A percentile compares a stretch with the other conserved stretches of the same genome.
Conservation (phyloP, 2,329 filamentous ascomycete species). For the Elsinoe australis region DNA sequence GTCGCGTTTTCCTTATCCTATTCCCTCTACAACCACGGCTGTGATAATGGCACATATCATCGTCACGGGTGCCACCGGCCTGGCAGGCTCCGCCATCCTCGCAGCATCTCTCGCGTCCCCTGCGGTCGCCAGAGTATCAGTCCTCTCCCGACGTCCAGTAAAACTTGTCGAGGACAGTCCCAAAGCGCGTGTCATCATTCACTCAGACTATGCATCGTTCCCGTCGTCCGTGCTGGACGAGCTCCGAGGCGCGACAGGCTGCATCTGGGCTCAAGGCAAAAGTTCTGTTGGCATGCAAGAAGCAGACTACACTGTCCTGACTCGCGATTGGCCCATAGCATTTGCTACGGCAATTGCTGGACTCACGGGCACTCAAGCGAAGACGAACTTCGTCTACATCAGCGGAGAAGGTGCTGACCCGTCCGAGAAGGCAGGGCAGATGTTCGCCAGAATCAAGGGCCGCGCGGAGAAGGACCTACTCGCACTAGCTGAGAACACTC, state of each 20-base stretch:
- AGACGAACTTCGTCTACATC: conserved; percentile 64
- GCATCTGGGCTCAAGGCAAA: conserved; percentile 67
- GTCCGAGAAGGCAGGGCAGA: conserved; percentile 46
- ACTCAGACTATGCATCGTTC: conserved; percentile 59
- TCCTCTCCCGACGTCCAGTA: conserved; percentile 59
- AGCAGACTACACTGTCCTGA: conserved; percentile 55
- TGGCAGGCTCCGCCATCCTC: conserved; percentile 35
- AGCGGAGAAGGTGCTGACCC: conserved; percentile 58
- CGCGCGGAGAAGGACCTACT: conserved; percentile 55
- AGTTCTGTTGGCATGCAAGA: conserved; percentile 30
- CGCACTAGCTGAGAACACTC: conserved; percentile 40
- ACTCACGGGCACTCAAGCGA: conserved; percentile 42
- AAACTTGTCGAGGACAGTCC: conserved; percentile 54
- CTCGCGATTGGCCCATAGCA: conserved; percentile 56
- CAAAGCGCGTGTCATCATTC: conserved; percentile 58
- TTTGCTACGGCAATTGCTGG: conserved; percentile 54
- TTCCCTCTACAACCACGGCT: no score
- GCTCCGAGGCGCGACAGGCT: conserved; percentile 57
- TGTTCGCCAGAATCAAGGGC: conserved; percentile 61
- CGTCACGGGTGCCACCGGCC: conserved; percentile 39
- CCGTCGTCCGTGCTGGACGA: conserved; percentile 49
- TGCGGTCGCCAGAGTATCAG: conserved; percentile 56
- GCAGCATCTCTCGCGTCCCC: conserved; percentile 32
- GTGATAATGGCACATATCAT: conserved; percentile 34
- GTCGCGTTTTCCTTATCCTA: no score